phyloP scores from a whole-genome alignment of 73 alveolate genomes.

The Strombidium stylifer region DNA sequence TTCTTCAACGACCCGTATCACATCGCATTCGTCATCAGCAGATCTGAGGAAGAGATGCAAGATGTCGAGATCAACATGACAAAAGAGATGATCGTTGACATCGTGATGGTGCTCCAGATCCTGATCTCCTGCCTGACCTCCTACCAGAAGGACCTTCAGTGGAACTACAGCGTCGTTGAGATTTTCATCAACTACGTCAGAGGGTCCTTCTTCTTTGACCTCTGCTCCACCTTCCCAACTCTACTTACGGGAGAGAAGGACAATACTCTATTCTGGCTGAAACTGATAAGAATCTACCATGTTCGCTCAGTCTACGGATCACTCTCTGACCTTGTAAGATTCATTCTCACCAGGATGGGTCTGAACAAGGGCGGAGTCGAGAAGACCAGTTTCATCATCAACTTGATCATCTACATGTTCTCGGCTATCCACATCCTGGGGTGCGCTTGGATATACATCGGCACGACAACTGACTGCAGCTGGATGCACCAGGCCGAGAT shows the following conservation, averaged over 20 bases:
- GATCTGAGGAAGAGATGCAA: background rate
- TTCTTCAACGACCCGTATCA: conserved; percentile 30
- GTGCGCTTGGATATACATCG: conserved; percentile 54
- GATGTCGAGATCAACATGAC: background rate
- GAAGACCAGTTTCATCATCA: conserved; percentile 28
- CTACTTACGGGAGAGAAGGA: background rate
- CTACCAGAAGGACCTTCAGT: conserved; percentile 47
- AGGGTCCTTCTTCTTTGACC: conserved; percentile 42
- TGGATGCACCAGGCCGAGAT: conserved; percentile 30
- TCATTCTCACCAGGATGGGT: conserved; percentile 20
- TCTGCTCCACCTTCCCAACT: conserved; percentile 48
- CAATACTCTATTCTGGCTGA: conserved; percentile 19
- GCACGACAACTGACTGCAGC: conserved; percentile 11
- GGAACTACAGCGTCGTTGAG: conserved; percentile 11
- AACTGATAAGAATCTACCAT: conserved; percentile 39
- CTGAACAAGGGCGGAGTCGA: conserved; percentile 24
- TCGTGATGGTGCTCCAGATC: conserved; percentile 29
- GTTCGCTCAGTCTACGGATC: conserved; percentile 16
- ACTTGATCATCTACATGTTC: conserved; percentile 23
- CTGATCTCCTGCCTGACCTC: conserved; percentile 47
- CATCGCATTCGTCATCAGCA: conserved; percentile 48
- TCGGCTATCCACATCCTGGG: conserved; percentile 48
- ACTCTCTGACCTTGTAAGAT: background rate
- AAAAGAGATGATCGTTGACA: conserved; percentile 35
- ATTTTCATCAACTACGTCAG: conserved; percentile 34